A percentile compares a stretch with the other conserved stretches of the same genome.
These are phyloP conservation scores for Colletotrichum sp. DNA, from an alignment of 2,329 filamentous ascomycete species.

Conservation along the genomic window DNA sequence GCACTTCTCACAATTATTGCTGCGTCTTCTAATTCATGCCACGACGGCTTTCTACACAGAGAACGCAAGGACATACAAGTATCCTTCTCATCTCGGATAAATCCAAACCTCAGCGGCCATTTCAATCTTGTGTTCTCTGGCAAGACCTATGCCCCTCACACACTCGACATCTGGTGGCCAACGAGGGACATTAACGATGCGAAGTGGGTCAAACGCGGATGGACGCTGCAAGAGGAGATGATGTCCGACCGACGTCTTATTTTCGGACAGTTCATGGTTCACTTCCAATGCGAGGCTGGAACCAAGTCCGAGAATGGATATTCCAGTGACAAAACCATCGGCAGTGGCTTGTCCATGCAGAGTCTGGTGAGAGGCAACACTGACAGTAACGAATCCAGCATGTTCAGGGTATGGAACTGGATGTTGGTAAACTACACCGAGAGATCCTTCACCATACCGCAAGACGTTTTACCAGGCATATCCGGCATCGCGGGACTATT, in stretches of 20 bases:
- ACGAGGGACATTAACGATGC: neutral
- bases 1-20: neutral
- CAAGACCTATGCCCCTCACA: neutral
- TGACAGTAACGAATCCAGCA: neutral
- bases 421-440: neutral
- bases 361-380: neutral
- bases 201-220: neutral
- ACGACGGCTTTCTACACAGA: neutral
- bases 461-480: neutral
- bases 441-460: neutral
- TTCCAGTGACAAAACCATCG: neutral
- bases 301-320: neutral
- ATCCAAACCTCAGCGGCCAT: neutral
- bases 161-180: neutral
- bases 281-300: neutral
- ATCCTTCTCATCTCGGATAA: neutral
- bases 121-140: neutral
- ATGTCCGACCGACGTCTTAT: neutral
- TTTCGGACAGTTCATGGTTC: neutral
- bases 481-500: neutral
- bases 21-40: neutral
- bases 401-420: neutral
- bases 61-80: neutral
- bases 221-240: neutral
- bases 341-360: neutral